Percentiles rank a stretch among this genome's conserved stretches.
phyloP scores from a whole-genome alignment of 257 asterid species.

The Solanum paucissectum region DNA sequence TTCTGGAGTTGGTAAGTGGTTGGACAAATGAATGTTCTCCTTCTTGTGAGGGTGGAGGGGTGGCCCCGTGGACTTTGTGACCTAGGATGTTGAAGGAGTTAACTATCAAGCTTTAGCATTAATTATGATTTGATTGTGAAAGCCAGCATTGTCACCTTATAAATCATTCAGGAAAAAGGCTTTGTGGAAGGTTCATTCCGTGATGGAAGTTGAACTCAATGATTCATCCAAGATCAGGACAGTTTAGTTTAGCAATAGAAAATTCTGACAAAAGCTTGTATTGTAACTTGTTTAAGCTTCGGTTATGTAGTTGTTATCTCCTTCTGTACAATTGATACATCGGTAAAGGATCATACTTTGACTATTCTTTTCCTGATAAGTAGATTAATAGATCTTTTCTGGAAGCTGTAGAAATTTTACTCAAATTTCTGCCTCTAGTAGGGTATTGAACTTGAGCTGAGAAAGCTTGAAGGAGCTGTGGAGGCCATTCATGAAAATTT shows the following conservation, averaged over 20 bases:
- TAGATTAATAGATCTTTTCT: neutral
- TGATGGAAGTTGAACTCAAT: neutral
- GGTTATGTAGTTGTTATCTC: neutral
- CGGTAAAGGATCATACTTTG: neutral
- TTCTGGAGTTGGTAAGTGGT: neutral
- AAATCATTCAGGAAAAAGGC: neutral
- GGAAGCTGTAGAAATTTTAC: neutral
- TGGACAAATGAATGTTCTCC: neutral
- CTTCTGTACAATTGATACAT: neutral
- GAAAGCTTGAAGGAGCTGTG: slow-evolving; percentile 88
- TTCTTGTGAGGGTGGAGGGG: neutral
- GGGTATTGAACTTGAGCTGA: slow-evolving; percentile 88
- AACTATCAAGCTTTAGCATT: neutral
- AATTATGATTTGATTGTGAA: neutral
- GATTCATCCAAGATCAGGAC: neutral
- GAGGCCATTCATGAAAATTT: slow-evolving; percentile 81
- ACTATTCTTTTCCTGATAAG: neutral
- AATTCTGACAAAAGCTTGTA: neutral
- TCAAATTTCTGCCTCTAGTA: slow-evolving; percentile 17
- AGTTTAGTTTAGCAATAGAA: neutral
- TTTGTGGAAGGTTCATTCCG: neutral
- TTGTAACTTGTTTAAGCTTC: neutral
- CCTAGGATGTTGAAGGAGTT: neutral
- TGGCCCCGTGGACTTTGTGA: neutral
- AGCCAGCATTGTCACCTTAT: neutral